Evolutionary conservation across 257 asterid species (phyloP).

Genomic region (Sherardia arvensis): DNA sequence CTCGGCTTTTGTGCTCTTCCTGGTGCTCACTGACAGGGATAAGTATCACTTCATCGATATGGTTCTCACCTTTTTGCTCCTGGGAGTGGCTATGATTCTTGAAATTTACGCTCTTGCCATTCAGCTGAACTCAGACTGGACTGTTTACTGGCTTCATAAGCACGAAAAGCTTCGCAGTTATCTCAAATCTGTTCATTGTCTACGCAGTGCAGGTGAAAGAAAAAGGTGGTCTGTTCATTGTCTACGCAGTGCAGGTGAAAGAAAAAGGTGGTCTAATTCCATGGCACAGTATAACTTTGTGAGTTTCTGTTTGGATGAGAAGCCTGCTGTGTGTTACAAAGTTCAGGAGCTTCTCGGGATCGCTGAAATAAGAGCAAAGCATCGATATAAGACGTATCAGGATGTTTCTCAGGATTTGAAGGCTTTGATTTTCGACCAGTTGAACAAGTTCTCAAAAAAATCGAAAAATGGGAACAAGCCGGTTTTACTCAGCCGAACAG

Average conservation of each 20-base stretch:
- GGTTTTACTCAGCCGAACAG: neutral
- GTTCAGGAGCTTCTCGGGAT: constrained; percentile 16
- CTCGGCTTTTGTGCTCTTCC: constrained; percentile 15
- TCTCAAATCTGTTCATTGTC: constrained; percentile 1
- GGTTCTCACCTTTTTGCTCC: constrained; percentile 28
- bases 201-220: constrained; percentile 3
- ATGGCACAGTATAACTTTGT: constrained; percentile 36
- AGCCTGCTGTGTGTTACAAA: constrained; percentile 4
- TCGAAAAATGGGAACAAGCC: neutral
- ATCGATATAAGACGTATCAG: constrained; percentile 24
- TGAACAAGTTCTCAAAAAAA: constrained; percentile 2
- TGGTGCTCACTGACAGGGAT: constrained; percentile 11
- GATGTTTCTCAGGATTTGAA: constrained; percentile 20
- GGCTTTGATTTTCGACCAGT: constrained; percentile 9
- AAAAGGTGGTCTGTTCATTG: no score
- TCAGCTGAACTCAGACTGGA: constrained; percentile 32
- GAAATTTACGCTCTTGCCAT: constrained; percentile 21
- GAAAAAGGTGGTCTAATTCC: constrained; percentile 41
- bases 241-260: constrained; percentile 6
- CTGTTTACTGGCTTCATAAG: constrained; percentile 19
- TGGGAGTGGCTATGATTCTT: constrained; percentile 24
- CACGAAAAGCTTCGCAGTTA: neutral
- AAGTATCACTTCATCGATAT: constrained; percentile 19
- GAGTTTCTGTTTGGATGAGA: constrained; percentile 22
- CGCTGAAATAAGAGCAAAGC: constrained; percentile 26